Percentiles rank a stretch among this genome's conserved stretches.
phyloP scores from a whole-genome alignment of 140 eudicot species.

The Ambrosia hybrid region DNA sequence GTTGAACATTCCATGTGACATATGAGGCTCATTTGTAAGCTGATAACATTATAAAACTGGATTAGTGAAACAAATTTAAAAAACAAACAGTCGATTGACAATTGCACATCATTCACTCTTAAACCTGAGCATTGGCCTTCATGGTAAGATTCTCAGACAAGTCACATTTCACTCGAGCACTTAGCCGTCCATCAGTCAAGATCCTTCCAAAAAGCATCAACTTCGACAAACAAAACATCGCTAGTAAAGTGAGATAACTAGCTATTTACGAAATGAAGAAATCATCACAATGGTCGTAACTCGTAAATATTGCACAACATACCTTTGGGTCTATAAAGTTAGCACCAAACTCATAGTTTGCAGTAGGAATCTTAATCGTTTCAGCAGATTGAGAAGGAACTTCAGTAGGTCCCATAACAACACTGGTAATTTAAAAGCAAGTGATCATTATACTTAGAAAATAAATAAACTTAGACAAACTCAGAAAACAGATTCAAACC shows the following conservation, averaged over 20 bases:
- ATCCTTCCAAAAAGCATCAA: constrained; percentile 91
- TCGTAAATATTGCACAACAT: not conserved
- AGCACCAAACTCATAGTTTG: constrained; percentile 95
- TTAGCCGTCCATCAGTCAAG: constrained; percentile 84
- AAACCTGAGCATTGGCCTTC: constrained; percentile 91
- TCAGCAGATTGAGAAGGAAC: constrained; percentile 89
- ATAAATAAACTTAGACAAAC: not conserved
- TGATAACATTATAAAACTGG: constrained; percentile 29
- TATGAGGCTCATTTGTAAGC: constrained; percentile 94
- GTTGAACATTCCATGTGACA: constrained; percentile 91
- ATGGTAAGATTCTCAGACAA: constrained; percentile 73
- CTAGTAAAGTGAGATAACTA: constrained; percentile 23
- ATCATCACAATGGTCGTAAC: too few species aligned
- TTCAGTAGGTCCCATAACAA: constrained; percentile 94
- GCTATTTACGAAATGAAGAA: not conserved
- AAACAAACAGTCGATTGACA: not conserved
- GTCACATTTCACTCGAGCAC: constrained; percentile 90
- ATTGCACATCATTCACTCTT: not conserved
- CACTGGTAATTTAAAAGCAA: constrained; percentile 38
- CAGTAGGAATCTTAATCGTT: constrained; percentile 75
- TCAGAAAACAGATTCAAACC: not conserved
- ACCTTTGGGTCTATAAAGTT: constrained; percentile 95
- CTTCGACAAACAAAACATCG: constrained; percentile 44
- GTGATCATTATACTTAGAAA: not conserved
- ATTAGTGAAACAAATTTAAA: not conserved